Percentiles rank a stretch among this genome's conserved stretches.
Conservation (phyloP, 306 rosid genomes). For the Nissolia schottii region DNA sequence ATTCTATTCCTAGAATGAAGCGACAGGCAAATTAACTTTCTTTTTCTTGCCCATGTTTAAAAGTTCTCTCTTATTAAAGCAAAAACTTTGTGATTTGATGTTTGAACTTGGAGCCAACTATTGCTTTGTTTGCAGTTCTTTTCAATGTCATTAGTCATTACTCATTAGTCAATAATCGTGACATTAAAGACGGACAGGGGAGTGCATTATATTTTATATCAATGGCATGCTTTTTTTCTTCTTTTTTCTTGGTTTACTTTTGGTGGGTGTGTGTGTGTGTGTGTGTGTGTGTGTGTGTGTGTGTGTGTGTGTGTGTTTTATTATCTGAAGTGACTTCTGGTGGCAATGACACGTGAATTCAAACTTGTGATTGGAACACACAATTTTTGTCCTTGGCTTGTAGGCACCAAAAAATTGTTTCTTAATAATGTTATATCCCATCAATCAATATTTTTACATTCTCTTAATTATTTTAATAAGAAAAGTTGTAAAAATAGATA, state of each 20-base stretch:
- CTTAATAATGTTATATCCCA: not conserved
- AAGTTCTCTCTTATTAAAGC: not conserved
- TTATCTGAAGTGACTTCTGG: conserved; percentile 4
- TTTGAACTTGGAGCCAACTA: not conserved
- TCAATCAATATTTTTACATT: not conserved
- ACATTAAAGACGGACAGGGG: not conserved
- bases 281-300: too few relatives aligned
- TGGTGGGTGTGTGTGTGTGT: too few relatives aligned
- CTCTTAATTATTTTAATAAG: not conserved
- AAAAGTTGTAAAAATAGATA: not conserved
- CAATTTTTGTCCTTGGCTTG: not conserved
- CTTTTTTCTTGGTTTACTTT: not conserved
- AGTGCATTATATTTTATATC: not conserved
- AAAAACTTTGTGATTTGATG: conserved; percentile 20
- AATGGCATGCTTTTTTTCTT: not conserved
- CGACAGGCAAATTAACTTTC: conserved; percentile 10
- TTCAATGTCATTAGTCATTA: conserved; percentile 1
- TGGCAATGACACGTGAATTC: conserved; percentile 5
- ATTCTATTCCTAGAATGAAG: not conserved
- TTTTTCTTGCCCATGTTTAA: conserved; percentile 2
- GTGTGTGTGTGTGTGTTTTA: too few relatives aligned
- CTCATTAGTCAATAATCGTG: not conserved
- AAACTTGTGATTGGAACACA: not conserved
- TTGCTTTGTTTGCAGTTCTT: conserved; percentile 1
- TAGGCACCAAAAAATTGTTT: not conserved